Base-by-base conservation (phyloP, 2,329 filamentous ascomycete genomes). In the Cadophora luteo-olivacea region DNA sequence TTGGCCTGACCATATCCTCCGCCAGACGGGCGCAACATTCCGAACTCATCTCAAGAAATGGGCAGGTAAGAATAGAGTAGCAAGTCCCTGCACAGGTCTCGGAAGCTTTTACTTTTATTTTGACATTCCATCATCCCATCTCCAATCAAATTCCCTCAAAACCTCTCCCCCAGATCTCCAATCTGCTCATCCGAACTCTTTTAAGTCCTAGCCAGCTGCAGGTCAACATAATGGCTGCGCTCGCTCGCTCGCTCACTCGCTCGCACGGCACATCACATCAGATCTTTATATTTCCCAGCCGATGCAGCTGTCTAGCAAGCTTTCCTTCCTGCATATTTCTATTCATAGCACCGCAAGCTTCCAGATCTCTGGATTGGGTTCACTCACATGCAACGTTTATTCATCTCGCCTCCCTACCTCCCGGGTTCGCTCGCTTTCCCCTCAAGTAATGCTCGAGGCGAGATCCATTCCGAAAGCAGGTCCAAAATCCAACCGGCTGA, bases 111-210 rank as follows among this genome's bases (percentile, higher is more conserved):
- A 14, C 22, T 49, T 49, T 14, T 52, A 32, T 36, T 65, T n/a
- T 38, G 5, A 60, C 36, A 52, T 51, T 12, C 29, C 36, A 25
- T 29, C 57, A 41, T 60, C 57, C 57, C 33, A 60, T 41, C n/a
- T 25, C 25, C 54, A 58, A 61, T 64, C 22, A 61, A 67, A 64
- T 55, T 29, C 33, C 32, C 36, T 68, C 66, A 64, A 64, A 68
- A 19, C 36, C 38, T 57, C 66, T 64, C 54, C 66, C 66, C 66
- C 66, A 54, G 54, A 61, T 52, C 54, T 57, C 24, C 22, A n/a
- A 45, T 57, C 33, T 41, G 57, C 36, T 60, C 22, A 19, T 60
- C 57, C 36, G 22, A 60, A 29, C 12, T 60, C 36, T 45, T 5
- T 45, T 19, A 45, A 2, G n/a, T 45, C 11, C 32, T 1, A 22